Base-by-base conservation (phyloP, 768 basidiomycete genomes). In the Suillus americanus region DNA sequence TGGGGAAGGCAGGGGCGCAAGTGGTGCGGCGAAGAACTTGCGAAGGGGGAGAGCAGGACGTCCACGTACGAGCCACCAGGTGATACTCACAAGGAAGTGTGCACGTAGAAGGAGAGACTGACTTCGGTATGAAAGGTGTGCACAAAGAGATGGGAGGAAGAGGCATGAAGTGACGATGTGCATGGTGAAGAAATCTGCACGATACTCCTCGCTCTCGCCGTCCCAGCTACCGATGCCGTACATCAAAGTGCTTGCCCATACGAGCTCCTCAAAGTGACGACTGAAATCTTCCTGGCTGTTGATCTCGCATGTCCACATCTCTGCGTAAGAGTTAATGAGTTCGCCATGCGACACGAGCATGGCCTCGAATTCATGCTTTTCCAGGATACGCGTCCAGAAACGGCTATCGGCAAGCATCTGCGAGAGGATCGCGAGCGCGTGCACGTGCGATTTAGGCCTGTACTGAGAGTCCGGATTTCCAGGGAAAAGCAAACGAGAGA, bases 141-240 rank as follows among this genome's bases (percentile, higher is more conserved):
- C 80, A 14, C 81, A 74, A 48, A 86, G 62, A 0, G 88, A 81
- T 0, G 86, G 81, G 20, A 90, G 64, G 78, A 90, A 89, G 35
- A 89, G 68, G 10, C 83, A 80, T 1, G 89, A 89, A 0, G 90
- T 92, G 41, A 91, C 83, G 14, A 90, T 80, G 67, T 92, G 90
- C 75, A 87, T 85, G 16, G 89, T 91, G 79, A 87, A 85, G 75
- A 92, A 90, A 68, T 91, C 88, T 0, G 86, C 86, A 55, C 82
- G 82, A 76, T 88, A 89, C 60, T 73, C 69, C 9, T 41, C 65
- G 35, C 67, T 67, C 28, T 64, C 62, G 43, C 70, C 71, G 4
- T 78, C 75, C 81, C 83, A 88, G 38, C 86, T 88, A 41, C 81
- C 82, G 30, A 89, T 77, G 0, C 83, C 88, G 67, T 87, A 92